These are phyloP conservation scores for Colletotrichum eremochloae DNA, from an alignment of 2,329 filamentous ascomycete genomes.

Conservation along the genomic window DNA sequence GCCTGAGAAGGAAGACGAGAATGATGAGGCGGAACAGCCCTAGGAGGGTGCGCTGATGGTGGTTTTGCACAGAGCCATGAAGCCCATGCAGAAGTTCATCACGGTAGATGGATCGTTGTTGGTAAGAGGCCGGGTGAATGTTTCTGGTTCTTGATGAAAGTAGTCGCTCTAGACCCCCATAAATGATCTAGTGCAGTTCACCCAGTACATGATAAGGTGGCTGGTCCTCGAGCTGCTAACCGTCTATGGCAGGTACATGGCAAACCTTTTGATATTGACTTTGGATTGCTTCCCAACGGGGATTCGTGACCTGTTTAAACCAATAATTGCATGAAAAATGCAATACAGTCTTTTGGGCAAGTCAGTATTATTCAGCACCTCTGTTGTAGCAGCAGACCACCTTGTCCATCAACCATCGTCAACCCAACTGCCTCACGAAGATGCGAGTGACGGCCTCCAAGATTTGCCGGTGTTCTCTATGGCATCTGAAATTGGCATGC, in stretches of 20 bases:
- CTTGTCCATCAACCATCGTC: neutral
- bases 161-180: no score
- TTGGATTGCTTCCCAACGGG: neutral
- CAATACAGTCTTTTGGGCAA: neutral
- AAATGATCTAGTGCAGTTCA: no score
- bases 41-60: neutral
- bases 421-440: neutral
- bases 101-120: no score
- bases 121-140: neutral
- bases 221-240: neutral
- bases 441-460: no score
- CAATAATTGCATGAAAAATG: neutral
- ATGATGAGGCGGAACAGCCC: neutral
- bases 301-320: neutral
- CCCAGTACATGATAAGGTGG: neutral
- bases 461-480: no score
- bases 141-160: no score
- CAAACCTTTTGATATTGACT: neutral
- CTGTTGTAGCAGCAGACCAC: no score
- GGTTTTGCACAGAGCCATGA: neutral
- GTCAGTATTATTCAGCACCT: no score
- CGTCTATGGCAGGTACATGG: neutral
- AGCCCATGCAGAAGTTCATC: neutral
- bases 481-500: no score
- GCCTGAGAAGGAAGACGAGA: constrained; percentile 9